Percentiles rank a stretch among this genome's conserved stretches.
Evolutionary conservation across 257 asterid genomes (phyloP).

Genomic region (Schizonepeta tenuifolia): DNA sequence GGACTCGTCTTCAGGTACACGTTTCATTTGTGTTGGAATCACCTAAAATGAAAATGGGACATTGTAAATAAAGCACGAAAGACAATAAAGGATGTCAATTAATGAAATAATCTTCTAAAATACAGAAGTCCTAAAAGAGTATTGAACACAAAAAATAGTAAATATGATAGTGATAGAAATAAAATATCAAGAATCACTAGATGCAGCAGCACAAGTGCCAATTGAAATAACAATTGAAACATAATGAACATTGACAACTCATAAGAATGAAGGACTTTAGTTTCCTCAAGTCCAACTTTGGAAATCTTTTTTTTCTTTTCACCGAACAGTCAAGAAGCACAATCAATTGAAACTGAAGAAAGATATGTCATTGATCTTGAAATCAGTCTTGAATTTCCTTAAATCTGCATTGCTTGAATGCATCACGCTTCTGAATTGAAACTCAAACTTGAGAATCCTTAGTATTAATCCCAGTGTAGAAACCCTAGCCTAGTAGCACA

Average conservation of each 20-base stretch:
- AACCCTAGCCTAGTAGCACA: slow-evolving; percentile 28
- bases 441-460: slow-evolving; percentile 9
- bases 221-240: slow-evolving; percentile 10
- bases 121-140: not conserved
- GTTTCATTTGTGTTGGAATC: slow-evolving; percentile 83
- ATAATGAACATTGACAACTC: not conserved
- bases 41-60: slow-evolving; percentile 46
- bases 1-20: slow-evolving; percentile 68
- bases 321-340: slow-evolving; percentile 11
- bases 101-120: not conserved
- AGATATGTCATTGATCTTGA: slow-evolving; percentile 19
- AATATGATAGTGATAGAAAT: not conserved
- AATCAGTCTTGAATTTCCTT: slow-evolving; percentile 21
- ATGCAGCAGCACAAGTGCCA: slow-evolving; percentile 18
- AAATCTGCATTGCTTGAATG: slow-evolving; percentile 9
- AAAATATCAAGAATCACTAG: slow-evolving; percentile 17
- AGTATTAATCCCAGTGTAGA: slow-evolving; percentile 10
- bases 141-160: slow-evolving; percentile 10
- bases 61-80: not conserved
- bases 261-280: not conserved
- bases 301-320: not conserved
- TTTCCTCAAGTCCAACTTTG: slow-evolving; percentile 3
- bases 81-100: not conserved
- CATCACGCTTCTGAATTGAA: slow-evolving; percentile 21
- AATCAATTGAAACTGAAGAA: slow-evolving; percentile 21